Evolutionary conservation across 768 basidiomycete species (phyloP).

Genomic region (Mycena epipterygia): DNA sequence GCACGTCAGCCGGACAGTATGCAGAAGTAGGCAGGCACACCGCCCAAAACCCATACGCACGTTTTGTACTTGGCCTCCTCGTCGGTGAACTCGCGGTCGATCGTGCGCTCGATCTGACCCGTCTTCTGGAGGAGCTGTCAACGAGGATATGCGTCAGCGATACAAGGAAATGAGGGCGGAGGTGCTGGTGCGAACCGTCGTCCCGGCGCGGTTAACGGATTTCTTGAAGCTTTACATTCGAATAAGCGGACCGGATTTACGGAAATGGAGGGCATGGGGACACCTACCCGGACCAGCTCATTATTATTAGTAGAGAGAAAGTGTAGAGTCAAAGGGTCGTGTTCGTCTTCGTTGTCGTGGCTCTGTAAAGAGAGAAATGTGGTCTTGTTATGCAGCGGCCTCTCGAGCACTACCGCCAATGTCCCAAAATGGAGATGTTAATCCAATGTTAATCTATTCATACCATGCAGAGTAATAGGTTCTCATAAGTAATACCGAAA

Average conservation of each 20-base stretch:
- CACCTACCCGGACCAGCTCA: slow-evolving; percentile 51
- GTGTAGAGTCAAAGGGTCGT: neutral
- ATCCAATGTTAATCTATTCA: no score
- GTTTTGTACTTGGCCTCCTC: slow-evolving; percentile 92
- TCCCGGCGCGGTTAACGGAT: slow-evolving; percentile 91
- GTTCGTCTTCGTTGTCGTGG: neutral
- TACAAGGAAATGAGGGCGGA: slow-evolving; percentile 3
- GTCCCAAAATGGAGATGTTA: slow-evolving; percentile 14
- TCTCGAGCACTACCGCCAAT: slow-evolving; percentile 4
- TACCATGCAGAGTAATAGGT: neutral
- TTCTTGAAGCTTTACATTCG: slow-evolving; percentile 87
- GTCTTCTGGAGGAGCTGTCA: slow-evolving; percentile 94
- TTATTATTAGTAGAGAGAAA: slow-evolving; percentile 12
- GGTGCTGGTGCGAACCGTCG: slow-evolving; percentile 70
- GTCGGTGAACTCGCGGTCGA: slow-evolving; percentile 93
- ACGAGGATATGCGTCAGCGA: slow-evolving; percentile 29
- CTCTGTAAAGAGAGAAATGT: no score
- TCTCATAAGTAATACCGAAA: slow-evolving; percentile 24
- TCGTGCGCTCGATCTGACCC: slow-evolving; percentile 95
- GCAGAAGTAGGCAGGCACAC: neutral
- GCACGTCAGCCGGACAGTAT: slow-evolving; percentile 8
- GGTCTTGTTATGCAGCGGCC: slow-evolving; percentile 17
- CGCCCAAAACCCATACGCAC: slow-evolving; percentile 62
- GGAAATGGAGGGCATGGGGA: neutral
- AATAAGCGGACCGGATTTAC: neutral